phyloP scores from a whole-genome alignment of 1,284 basidiomycete species.

The Trichosporon coremiiforme region DNA sequence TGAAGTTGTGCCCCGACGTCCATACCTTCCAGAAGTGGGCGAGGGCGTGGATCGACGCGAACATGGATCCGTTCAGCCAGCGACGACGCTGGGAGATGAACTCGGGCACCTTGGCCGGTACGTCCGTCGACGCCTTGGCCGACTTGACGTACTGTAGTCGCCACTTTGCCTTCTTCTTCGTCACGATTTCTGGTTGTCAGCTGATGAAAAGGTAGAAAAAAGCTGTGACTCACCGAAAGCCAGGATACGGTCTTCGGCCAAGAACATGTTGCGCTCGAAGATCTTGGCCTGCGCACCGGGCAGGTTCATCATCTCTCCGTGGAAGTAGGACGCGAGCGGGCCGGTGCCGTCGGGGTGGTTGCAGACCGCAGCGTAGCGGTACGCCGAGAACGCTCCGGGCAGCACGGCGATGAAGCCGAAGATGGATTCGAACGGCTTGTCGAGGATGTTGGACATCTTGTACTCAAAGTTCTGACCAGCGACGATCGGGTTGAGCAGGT shows the following conservation, averaged over 20 bases:
- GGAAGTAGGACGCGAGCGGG: constrained; percentile 87
- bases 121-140: constrained; percentile 76
- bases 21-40: constrained; percentile 82
- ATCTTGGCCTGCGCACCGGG: constrained; percentile 51
- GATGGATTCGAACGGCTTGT: constrained; percentile 88
- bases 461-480: constrained; percentile 86
- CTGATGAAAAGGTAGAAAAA: constrained; percentile 14
- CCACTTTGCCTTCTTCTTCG: constrained; percentile 54
- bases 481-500: constrained; percentile 83
- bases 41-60: constrained; percentile 79
- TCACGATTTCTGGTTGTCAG: constrained; percentile 44
- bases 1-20: constrained; percentile 84
- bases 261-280: constrained; percentile 81
- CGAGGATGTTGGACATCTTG: constrained; percentile 84
- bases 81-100: constrained; percentile 88
- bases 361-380: constrained; percentile 79
- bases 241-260: constrained; percentile 63
- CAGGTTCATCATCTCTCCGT: constrained; percentile 77
- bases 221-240: constrained; percentile 40
- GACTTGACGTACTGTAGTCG: constrained; percentile 88
- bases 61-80: constrained; percentile 75
- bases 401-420: constrained; percentile 87
- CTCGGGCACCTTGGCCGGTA: constrained; percentile 72
- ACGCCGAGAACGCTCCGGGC: constrained; percentile 87
- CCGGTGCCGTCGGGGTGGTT: constrained; percentile 81